phyloP scores from a whole-genome alignment of 1,284 basidiomycete species.

The Ustilago cynodontis region DNA sequence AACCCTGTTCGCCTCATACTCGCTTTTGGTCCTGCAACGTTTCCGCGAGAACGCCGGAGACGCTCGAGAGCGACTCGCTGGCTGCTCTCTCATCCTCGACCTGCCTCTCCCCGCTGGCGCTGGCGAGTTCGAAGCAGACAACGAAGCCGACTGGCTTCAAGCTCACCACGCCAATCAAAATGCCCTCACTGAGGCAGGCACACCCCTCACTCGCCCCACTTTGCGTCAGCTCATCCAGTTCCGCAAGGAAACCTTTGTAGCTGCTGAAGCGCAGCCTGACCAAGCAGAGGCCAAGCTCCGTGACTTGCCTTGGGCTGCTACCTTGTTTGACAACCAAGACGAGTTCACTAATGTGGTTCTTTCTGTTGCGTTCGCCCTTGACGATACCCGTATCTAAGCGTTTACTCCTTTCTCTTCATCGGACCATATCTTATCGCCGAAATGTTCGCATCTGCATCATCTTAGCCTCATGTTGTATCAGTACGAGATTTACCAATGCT shows the following conservation, averaged over 20 bases:
- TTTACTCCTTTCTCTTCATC: background rate
- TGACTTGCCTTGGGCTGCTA: constrained; percentile 35
- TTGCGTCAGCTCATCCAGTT: constrained; percentile 50
- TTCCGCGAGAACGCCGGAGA: constrained; percentile 52
- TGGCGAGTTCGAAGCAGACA: constrained; percentile 59
- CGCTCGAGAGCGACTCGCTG: constrained; percentile 44
- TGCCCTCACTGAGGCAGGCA: constrained; percentile 31
- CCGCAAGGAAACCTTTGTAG: constrained; percentile 28
- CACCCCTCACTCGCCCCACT: constrained; percentile 27
- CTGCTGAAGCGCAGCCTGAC: background rate
- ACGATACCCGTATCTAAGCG: constrained; percentile 36
- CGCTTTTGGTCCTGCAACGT: constrained; percentile 60
- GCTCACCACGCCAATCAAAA: constrained; percentile 28
- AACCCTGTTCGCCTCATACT: constrained; percentile 59
- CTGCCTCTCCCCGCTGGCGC: constrained; percentile 55
- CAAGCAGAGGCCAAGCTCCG: constrained; percentile 32
- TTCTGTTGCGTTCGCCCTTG: constrained; percentile 58
- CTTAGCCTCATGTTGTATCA: background rate
- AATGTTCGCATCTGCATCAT: background rate
- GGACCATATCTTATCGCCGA: constrained; percentile 26
- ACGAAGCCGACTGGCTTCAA: constrained; percentile 50
- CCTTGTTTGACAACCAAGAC: constrained; percentile 55
- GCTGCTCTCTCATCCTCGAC: constrained; percentile 56
- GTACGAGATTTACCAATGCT: background rate
- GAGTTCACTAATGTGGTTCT: constrained; percentile 62